A percentile compares a stretch with the other conserved stretches of the same genome.
Conservation (phyloP, 257 asterid species). For the Lithospermum erythrorhizon region DNA sequence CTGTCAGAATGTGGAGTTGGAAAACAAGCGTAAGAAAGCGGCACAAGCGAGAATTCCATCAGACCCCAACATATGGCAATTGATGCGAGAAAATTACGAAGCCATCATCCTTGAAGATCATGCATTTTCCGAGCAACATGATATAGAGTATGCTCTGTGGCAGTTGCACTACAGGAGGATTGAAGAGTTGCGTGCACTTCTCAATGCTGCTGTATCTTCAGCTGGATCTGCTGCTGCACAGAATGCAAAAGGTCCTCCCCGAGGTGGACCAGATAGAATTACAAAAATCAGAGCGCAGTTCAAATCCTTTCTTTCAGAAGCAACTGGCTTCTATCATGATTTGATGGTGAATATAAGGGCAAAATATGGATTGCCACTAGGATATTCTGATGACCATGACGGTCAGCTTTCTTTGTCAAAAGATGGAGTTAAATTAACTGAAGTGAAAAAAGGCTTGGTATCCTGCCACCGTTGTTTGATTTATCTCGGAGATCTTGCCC, state of each 20-base stretch:
- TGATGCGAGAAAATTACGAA: slow-evolving; percentile 89
- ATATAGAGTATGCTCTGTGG: slow-evolving; percentile 81
- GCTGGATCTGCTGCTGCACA: slow-evolving; percentile 47
- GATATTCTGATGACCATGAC: slow-evolving; percentile 57
- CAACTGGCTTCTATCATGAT: slow-evolving; percentile 92
- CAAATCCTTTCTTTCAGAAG: slow-evolving; percentile 84
- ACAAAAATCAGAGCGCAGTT: slow-evolving; percentile 80
- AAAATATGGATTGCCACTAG: slow-evolving; percentile 74
- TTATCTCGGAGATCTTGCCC: slow-evolving; percentile 94
- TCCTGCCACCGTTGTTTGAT: slow-evolving; percentile 91
- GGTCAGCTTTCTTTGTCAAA: slow-evolving; percentile 40
- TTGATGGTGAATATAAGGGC: slow-evolving; percentile 77
- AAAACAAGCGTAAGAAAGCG: slow-evolving; percentile 66
- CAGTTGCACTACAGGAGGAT: slow-evolving; percentile 88
- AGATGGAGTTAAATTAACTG: slow-evolving; percentile 58
- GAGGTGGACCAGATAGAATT: slow-evolving; percentile 60
- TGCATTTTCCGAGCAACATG: slow-evolving; percentile 78
- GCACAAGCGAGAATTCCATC: slow-evolving; percentile 83
- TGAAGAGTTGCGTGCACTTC: slow-evolving; percentile 74
- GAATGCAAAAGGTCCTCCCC: slow-evolving; percentile 54
- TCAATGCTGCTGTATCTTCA: slow-evolving; percentile 55
- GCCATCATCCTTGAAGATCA: slow-evolving; percentile 83
- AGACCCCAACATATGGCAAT: slow-evolving; percentile 90
- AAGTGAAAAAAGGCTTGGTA: slow-evolving; percentile 61
- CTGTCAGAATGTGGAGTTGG: slow-evolving; percentile 72